Base-by-base conservation (phyloP, 2,329 filamentous ascomycete species). In the Colletotrichum noveboracense region DNA sequence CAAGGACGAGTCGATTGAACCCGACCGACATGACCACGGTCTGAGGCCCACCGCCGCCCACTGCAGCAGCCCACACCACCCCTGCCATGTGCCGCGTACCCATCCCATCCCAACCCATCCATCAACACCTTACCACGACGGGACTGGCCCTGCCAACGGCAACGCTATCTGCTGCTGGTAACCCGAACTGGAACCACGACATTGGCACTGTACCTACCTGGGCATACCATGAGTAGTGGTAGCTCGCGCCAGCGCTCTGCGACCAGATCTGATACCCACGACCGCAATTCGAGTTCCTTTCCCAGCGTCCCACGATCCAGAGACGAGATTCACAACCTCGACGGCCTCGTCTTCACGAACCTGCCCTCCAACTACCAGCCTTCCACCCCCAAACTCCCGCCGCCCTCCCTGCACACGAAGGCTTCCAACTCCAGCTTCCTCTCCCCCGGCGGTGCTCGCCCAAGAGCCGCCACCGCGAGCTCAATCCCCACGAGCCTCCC, bases 311-410 rank as follows among this genome's bases (percentile, higher is more conserved):
- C 71, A 36, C 70, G 74, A 64, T 77, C 76, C 16, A 73, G 75
- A 60, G 75, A 78, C 75, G 77, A 78, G 26, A 77, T 78, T 56
- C 77, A 78, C 76, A 77, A 78, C 36, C 70, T 78, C 32, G 76
- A 78, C 72, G 75, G 72, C 43, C 67, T 78, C 66, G 69, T 76
- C 62, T 70, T 77, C n/a, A 68, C 68, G 24, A 43, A 78, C 48
- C 34, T 77, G 28, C 60, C 73, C n/a, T n/a, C 64, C 34, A 43
- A 71, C 48, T 66, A 74, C 48, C 60, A 62, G 6, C 26, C 52
- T 2, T 21, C 58, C 38, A 30, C 16, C 55, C 56, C 32, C 66
- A 64, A 70, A 60, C 72, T 24, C 24, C 60, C 69, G 18, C 32
- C 58, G 58, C 18, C 61, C n/a, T 55, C 58, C n/a, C 58, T 56